Evolutionary conservation across 2,329 filamentous ascomycete genomes (phyloP).

Genomic region (Fusarium humuli): DNA sequence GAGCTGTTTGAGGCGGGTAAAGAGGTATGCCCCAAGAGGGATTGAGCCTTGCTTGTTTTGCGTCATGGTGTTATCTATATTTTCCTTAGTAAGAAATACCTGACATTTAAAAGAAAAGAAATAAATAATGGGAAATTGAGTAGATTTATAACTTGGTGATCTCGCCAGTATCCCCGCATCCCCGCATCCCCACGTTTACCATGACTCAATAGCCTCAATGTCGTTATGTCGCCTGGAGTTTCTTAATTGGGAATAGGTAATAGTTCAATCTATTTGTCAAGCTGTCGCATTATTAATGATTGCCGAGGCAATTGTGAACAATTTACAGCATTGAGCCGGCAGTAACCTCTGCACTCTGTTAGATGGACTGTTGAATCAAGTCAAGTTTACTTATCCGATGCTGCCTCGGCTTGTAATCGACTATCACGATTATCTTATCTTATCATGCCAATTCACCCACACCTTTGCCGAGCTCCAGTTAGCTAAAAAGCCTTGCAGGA

Average conservation of each 20-base stretch:
- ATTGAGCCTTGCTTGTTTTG: not conserved
- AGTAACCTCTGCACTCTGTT: no score
- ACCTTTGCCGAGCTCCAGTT: no score
- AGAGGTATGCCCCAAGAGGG: slow-evolving; percentile 13
- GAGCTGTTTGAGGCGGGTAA: slow-evolving; percentile 19
- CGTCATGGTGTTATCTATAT: not conserved
- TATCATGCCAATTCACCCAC: no score
- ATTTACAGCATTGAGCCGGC: not conserved
- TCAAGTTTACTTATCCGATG: no score
- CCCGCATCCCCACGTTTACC: slow-evolving; percentile 12
- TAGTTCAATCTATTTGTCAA: not conserved
- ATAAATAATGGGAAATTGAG: no score
- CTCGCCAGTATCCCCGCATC: not conserved
- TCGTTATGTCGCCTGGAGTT: not conserved
- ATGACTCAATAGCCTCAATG: not conserved
- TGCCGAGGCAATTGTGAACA: slow-evolving; percentile 4
- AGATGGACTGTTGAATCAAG: no score
- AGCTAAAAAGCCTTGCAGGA: no score
- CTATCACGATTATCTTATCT: no score
- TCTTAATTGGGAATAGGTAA: slow-evolving; percentile 12
- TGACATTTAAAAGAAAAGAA: fast-evolving
- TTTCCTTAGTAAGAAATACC: fast-evolving
- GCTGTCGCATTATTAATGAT: not conserved
- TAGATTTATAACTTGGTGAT: no score
- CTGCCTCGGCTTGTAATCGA: no score